These are phyloP conservation scores for Arthonia radiata DNA, from an alignment of 495 filamentous ascomycete genomes.

Conservation along the genomic window DNA sequence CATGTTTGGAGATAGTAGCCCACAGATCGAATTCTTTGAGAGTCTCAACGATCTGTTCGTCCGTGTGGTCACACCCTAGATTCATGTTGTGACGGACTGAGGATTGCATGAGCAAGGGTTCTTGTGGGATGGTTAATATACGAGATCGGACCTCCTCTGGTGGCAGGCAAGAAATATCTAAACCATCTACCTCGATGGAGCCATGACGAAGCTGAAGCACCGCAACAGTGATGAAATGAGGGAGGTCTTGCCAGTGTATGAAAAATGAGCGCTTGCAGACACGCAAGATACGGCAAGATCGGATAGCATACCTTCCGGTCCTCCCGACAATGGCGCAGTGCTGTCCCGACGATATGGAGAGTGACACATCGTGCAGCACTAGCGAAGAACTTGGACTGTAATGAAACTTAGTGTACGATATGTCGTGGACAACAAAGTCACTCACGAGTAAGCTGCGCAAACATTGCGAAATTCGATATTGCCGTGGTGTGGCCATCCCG, in stretches of 20 bases:
- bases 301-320: constrained; percentile 9
- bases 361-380: constrained; percentile 24
- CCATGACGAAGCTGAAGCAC: constrained; percentile 14
- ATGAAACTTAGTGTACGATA: neutral
- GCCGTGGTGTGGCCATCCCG: constrained; percentile 25
- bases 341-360: constrained; percentile 27
- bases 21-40: too few species aligned
- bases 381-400: constrained; percentile 4
- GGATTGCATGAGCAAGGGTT: constrained; percentile 27
- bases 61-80: too few species aligned
- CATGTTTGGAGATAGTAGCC: too few species aligned
- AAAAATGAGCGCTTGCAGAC: neutral
- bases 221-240: constrained; percentile 15
- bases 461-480: constrained; percentile 21
- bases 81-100: constrained; percentile 23
- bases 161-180: constrained; percentile 23
- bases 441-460: constrained; percentile 13
- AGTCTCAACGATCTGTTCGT: too few species aligned
- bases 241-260: constrained; percentile 15
- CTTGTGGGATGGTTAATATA: constrained; percentile 29
- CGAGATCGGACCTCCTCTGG: constrained; percentile 24
- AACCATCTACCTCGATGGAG: constrained; percentile 21
- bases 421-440: neutral
- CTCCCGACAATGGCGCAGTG: constrained; percentile 27
- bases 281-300: neutral